Evolutionary conservation across 495 filamentous ascomycete genomes (phyloP).

Genomic region (Lasiosphaeria ovina): DNA sequence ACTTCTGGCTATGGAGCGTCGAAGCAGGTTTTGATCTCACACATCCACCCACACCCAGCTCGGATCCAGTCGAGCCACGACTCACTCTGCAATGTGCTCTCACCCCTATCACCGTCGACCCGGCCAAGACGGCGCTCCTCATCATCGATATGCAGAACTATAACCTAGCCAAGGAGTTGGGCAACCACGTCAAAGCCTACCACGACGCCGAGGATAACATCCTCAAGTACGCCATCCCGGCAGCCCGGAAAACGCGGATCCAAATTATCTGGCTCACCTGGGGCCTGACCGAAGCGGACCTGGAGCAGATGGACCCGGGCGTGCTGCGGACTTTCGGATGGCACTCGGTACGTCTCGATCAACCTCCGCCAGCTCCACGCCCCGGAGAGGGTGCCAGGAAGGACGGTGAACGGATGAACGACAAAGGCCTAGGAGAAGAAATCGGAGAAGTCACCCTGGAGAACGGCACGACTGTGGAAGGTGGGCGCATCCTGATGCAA

Average conservation of each 20-base stretch:
- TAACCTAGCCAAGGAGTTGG: background rate
- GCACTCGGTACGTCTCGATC: no score
- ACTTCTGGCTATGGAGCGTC: background rate
- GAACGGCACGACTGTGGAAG: no score
- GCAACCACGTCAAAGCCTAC: background rate
- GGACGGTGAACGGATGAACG: no score
- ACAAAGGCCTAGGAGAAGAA: no score
- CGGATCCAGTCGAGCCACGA: background rate
- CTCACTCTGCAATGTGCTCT: background rate
- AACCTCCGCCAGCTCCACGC: no score
- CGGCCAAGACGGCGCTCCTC: background rate
- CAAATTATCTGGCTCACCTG: conserved; percentile 2
- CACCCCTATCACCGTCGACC: background rate
- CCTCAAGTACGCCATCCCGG: conserved; percentile 1
- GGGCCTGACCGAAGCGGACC: background rate
- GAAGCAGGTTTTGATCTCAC: background rate
- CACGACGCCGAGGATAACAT: background rate
- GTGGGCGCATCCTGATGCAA: no score
- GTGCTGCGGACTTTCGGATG: background rate
- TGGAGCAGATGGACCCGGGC: background rate
- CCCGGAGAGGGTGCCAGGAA: no score
- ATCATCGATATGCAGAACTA: background rate
- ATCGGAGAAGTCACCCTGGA: no score
- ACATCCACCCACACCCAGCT: background rate
- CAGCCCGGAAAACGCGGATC: background rate